phyloP scores from a whole-genome alignment of 1,284 basidiomycete species.

The Ustilago sp. region DNA sequence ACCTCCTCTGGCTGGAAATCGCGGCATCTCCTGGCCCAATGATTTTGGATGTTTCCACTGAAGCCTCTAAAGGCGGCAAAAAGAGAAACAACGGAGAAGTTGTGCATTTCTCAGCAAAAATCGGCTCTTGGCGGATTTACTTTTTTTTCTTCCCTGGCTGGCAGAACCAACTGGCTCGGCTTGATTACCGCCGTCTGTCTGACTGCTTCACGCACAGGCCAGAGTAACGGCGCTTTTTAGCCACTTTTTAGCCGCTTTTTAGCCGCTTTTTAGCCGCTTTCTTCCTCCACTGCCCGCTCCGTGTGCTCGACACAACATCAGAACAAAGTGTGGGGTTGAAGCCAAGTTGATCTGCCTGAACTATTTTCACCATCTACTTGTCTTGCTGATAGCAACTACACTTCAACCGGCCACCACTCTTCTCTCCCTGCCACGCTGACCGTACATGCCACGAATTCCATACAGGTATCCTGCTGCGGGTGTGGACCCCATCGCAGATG shows the following conservation, averaged over 20 bases:
- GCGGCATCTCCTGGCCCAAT: conserved; percentile 7
- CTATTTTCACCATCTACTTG: neutral
- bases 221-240: neutral
- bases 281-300: conserved; percentile 27
- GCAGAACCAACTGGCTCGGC: neutral
- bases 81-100: neutral
- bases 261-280: too few relatives aligned
- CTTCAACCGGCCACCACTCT: neutral
- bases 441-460: conserved; percentile 67
- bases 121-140: conserved; percentile 18
- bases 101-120: neutral
- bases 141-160: conserved; percentile 14
- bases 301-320: conserved; percentile 1
- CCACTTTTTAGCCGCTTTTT: conserved; percentile 7
- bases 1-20: conserved; percentile 10
- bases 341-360: neutral
- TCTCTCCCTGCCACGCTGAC: neutral
- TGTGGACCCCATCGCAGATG: conserved; percentile 69
- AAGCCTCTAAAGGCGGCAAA: neutral
- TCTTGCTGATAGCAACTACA: neutral
- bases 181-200: conserved; percentile 12
- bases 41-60: conserved; percentile 6
- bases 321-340: conserved; percentile 13
- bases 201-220: neutral
- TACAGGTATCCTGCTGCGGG: conserved; percentile 68